Base-by-base conservation (phyloP, 495 filamentous ascomycete species). In the Xylaria telfairii region DNA sequence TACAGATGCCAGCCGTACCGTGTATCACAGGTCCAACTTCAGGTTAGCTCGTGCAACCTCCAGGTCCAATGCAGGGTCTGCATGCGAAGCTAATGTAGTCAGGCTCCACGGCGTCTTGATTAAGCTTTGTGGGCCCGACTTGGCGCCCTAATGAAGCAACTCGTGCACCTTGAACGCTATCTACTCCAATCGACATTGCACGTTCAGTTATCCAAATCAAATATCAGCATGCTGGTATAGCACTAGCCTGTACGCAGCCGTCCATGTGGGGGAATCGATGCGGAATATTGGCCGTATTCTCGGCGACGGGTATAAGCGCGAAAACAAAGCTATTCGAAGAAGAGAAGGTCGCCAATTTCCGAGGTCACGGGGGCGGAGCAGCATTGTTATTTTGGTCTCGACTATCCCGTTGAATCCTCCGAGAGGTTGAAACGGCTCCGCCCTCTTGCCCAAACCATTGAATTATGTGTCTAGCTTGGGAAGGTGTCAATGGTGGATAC, bases 71-170 rank as follows among this genome's bases (percentile, higher is more conserved):
- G 1, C 21, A 49, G 61, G 42, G 41, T 49, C 42, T 7, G 12
- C 30, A 28, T 24, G 41, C 28, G 34, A 66, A 26, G 46, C 63
- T 66, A 66, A 66, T 26, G 63, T 10, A 39, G 44, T 21, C 63
- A 53, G 24, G 54, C 54, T n/a, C 47, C 10, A 37, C 61, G 13
- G 19, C 21, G 1, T 42, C 61, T 44, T 13, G 42, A 26, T 66
- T 66, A 54, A 66, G 63, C 63, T 66, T 66, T 53, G 28, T 41
- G 30, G 46, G n/a, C 32, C 10, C n/a, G 19, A n/a, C 46, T 54
- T 65, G 61, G 61, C 61, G 19, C 47, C 63, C 63, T 19, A 54
- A 66, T 66, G 10, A 30, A 46, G 63, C 63, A 54, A 54, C 32
- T 66, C 32, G 32, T 24, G 26, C 42, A 10, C 10, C 6, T 24